phyloP scores from a whole-genome alignment of 805 yeast genomes.

The Suhomyces prunicola region DNA sequence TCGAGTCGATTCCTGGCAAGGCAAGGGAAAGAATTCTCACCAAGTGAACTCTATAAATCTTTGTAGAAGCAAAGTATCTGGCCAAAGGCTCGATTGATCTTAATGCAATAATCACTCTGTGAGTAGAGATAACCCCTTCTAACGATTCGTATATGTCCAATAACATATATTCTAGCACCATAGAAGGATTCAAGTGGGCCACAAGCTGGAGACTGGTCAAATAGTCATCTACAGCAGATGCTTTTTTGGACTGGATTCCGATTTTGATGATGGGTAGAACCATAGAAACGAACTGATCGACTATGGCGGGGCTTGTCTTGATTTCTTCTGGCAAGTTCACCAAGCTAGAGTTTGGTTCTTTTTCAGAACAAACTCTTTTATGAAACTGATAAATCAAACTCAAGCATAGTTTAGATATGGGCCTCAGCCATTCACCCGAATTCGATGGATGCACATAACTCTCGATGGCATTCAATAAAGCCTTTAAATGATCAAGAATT shows the following conservation, averaged over 20 bases:
- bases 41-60: conserved; percentile 71
- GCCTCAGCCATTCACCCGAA: conserved; percentile 79
- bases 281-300: conserved; percentile 44
- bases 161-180: conserved; percentile 51
- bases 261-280: conserved; percentile 55
- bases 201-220: conserved; percentile 59
- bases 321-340: conserved; percentile 24
- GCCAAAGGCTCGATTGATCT: conserved; percentile 62
- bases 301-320: conserved; percentile 35
- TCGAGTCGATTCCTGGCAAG: conserved; percentile 82
- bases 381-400: conserved; percentile 60
- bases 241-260: conserved; percentile 78
- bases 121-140: conserved; percentile 68
- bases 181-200: conserved; percentile 57
- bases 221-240: conserved; percentile 53
- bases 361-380: conserved; percentile 52
- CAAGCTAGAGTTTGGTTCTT: conserved; percentile 28
- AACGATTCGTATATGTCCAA: conserved; percentile 77
- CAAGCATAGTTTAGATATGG: conserved; percentile 63
- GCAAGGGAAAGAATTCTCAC: conserved; percentile 68
- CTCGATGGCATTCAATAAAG: conserved; percentile 63
- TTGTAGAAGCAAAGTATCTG: conserved; percentile 61
- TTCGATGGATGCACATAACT: conserved; percentile 93
- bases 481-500: conserved; percentile 49
- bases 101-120: conserved; percentile 72